These are phyloP conservation scores for Aspergillus sergii DNA, from an alignment of 2,329 filamentous ascomycete species.

Conservation along the genomic window DNA sequence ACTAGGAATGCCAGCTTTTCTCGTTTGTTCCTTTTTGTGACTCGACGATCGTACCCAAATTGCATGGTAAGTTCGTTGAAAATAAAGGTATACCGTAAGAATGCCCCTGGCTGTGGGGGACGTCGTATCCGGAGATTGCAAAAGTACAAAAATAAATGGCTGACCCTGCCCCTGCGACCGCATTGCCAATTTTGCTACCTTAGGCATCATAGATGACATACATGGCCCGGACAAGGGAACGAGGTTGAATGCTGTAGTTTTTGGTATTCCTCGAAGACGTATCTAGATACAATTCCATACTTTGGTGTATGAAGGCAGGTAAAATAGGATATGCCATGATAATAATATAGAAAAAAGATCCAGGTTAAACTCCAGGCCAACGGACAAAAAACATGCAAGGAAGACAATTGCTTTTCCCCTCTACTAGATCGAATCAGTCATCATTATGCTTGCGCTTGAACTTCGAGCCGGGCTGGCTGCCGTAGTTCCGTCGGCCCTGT, in stretches of 20 bases:
- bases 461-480: constrained; percentile 69
- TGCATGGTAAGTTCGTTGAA: neutral
- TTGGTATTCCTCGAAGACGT: neutral
- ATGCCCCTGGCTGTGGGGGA: neutral
- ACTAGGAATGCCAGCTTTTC: neutral
- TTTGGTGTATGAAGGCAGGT: neutral
- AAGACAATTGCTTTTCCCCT: constrained; percentile 11
- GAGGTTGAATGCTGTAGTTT: neutral
- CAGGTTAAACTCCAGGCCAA: constrained; percentile 18
- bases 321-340: constrained; percentile 1
- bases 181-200: neutral
- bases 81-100: neutral
- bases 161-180: neutral
- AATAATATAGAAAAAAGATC: constrained; percentile 1
- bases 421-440: constrained; percentile 19
- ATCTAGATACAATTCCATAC: constrained; percentile 5
- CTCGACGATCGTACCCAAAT: neutral
- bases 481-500: constrained; percentile 69
- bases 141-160: neutral
- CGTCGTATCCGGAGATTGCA: neutral
- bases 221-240: neutral
- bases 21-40: neutral
- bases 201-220: neutral
- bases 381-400: constrained; percentile 11
- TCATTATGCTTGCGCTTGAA: constrained; percentile 54